These are phyloP conservation scores for Stenogyne calaminthoides DNA, from an alignment of 305 asterid genomes.

Conservation along the genomic window DNA sequence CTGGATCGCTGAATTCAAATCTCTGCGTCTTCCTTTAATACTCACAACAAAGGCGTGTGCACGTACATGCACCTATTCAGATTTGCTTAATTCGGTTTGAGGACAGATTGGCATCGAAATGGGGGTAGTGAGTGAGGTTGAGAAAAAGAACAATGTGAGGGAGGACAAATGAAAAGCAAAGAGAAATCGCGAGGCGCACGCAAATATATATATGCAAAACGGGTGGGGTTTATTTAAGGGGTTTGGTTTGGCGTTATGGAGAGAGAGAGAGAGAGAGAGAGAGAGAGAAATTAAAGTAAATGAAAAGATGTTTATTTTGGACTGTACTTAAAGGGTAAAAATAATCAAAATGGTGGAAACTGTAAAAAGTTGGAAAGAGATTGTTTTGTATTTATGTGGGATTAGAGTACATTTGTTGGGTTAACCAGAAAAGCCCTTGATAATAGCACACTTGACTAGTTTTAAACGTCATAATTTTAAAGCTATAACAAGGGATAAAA, in stretches of 20 bases:
- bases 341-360: background rate
- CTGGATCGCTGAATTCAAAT: too few species aligned
- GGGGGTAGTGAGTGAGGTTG: slow-evolving; percentile 25
- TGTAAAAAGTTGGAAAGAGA: background rate
- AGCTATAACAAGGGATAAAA: background rate
- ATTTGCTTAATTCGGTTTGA: slow-evolving; percentile 34
- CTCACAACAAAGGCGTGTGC: background rate
- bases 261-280: too few species aligned
- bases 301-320: slow-evolving; percentile 36
- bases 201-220: slow-evolving; percentile 19
- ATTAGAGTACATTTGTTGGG: slow-evolving; percentile 24
- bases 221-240: slow-evolving; percentile 43
- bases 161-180: slow-evolving; percentile 40
- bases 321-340: slow-evolving; percentile 27
- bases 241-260: slow-evolving; percentile 36
- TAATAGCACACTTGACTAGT: background rate
- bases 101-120: slow-evolving; percentile 34
- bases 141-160: slow-evolving; percentile 34
- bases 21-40: background rate
- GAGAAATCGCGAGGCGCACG: slow-evolving; percentile 22
- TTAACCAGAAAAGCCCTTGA: slow-evolving; percentile 27
- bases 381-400: slow-evolving; percentile 1
- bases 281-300: background rate
- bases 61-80: background rate
- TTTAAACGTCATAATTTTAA: too few species aligned